A percentile compares a stretch with the other conserved stretches of the same genome.
phyloP scores from a whole-genome alignment of 164 flowering plant genomes.

The Platanus orientalis region DNA sequence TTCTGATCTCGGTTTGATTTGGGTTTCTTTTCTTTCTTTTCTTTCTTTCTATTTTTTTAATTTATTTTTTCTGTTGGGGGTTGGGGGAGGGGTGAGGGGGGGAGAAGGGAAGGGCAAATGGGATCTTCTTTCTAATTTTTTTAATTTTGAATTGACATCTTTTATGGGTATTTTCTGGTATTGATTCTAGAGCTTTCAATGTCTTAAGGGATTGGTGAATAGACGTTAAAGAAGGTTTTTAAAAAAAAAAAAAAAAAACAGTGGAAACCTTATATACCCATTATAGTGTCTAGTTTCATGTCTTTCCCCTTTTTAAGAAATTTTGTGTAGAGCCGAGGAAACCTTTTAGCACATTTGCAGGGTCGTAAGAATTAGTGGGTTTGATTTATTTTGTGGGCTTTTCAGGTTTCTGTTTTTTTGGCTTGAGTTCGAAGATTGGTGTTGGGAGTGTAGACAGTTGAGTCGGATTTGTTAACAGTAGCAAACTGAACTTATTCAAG shows the following conservation, averaged over 20 bases:
- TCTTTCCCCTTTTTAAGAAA: neutral
- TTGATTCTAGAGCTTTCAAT: neutral
- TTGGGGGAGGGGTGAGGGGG: no score
- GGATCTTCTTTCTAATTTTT: neutral
- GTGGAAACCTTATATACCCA: no score
- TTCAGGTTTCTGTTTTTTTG: neutral
- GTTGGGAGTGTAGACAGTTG: no score
- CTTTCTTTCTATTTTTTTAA: neutral
- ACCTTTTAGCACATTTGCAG: neutral
- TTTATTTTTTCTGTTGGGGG: no score
- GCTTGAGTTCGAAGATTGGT: no score
- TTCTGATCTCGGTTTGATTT: no score
- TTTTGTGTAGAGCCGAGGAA: neutral
- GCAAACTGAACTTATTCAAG: neutral
- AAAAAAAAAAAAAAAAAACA: no score
- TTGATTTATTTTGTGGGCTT: slow-evolving; percentile 5
- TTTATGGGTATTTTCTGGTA: neutral
- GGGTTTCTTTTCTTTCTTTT: no score
- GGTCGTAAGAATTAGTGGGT: neutral
- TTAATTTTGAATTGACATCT: neutral
- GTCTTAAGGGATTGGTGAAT: neutral
- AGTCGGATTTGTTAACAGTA: no score
- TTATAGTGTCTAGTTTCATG: neutral
- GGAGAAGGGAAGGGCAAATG: neutral
- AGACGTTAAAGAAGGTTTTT: no score